phyloP scores from a whole-genome alignment of 2,329 filamentous ascomycete species.

The Acrocalymma vagum region DNA sequence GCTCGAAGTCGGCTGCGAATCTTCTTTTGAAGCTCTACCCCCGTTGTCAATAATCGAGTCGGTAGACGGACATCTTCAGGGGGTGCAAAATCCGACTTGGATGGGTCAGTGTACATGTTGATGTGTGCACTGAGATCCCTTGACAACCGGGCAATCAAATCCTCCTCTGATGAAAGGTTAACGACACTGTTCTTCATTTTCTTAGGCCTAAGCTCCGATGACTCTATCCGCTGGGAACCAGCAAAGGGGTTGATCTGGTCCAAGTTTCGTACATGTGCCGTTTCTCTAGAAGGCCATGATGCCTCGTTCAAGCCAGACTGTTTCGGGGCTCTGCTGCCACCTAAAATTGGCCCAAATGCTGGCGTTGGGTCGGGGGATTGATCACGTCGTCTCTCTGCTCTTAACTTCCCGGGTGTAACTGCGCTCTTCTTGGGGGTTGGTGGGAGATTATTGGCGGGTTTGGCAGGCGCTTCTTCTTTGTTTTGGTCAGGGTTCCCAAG shows the following conservation, averaged over 20 bases:
- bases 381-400: slow-evolving; percentile 38
- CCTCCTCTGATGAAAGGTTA: slow-evolving; percentile 28
- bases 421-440: slow-evolving; percentile 45
- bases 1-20: slow-evolving; percentile 38
- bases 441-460: slow-evolving; percentile 13
- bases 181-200: slow-evolving; percentile 52
- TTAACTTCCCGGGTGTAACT: slow-evolving; percentile 57
- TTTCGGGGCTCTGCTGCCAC: slow-evolving; percentile 54
- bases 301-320: slow-evolving; percentile 73
- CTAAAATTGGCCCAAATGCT: slow-evolving; percentile 27
- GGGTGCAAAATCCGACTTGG: slow-evolving; percentile 19
- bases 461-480: slow-evolving; percentile 27
- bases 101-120: neutral
- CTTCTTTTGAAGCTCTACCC: slow-evolving; percentile 49
- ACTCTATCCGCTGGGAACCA: neutral
- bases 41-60: slow-evolving; percentile 45
- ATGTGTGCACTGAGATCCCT: slow-evolving; percentile 22
- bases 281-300: slow-evolving; percentile 74
- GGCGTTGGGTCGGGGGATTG: slow-evolving; percentile 21
- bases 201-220: slow-evolving; percentile 20
- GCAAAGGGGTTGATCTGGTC: slow-evolving; percentile 6
- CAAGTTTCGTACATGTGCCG: slow-evolving; percentile 51
- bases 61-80: slow-evolving; percentile 41
- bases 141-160: slow-evolving; percentile 32
- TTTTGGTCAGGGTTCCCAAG: slow-evolving; percentile 58